Percentiles rank a stretch among this genome's conserved stretches.
Conservation (phyloP, 2,329 filamentous ascomycete species). For the Lachnellula hyalina region DNA sequence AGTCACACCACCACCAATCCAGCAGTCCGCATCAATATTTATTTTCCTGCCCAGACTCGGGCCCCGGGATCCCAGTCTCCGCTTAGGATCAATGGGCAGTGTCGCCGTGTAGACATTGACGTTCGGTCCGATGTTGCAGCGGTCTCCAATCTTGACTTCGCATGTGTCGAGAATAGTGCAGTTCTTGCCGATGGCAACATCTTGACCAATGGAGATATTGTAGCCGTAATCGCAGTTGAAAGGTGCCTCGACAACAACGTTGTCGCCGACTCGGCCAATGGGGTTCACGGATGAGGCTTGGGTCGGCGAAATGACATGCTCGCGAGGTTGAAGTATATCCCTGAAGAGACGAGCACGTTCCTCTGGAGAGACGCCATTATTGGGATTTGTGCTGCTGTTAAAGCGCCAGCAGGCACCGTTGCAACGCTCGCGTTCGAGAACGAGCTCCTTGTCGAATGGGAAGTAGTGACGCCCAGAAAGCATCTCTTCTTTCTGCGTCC, state of each 20-base stretch:
- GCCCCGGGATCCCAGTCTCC: constrained; percentile 68
- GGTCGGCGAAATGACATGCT: constrained; percentile 51
- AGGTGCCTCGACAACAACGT: constrained; percentile 75
- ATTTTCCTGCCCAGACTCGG: constrained; percentile 66
- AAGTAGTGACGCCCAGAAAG: constrained; percentile 72
- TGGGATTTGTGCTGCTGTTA: constrained; percentile 76
- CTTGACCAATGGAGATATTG: constrained; percentile 82
- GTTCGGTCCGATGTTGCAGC: constrained; percentile 72
- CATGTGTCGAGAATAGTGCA: constrained; percentile 86
- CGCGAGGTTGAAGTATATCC: constrained; percentile 62
- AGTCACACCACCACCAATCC: constrained; percentile 56
- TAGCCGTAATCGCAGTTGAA: constrained; percentile 95
- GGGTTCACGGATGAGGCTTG: constrained; percentile 47
- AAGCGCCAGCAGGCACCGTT: constrained; percentile 76
- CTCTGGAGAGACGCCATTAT: constrained; percentile 61
- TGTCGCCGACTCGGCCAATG: constrained; percentile 62
- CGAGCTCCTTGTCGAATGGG: constrained; percentile 71
- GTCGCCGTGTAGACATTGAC: constrained; percentile 80
- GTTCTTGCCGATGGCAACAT: constrained; percentile 76
- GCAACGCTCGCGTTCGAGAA: constrained; percentile 80
- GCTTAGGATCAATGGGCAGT: constrained; percentile 66
- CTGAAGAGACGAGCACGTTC: constrained; percentile 67
- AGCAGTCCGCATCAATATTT: constrained; percentile 68
- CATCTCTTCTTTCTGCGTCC: constrained; percentile 88
- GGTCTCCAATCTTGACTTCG: constrained; percentile 73